Conservation (phyloP, 2,329 filamentous ascomycete species). For the Arthrinium phaeospermum region DNA sequence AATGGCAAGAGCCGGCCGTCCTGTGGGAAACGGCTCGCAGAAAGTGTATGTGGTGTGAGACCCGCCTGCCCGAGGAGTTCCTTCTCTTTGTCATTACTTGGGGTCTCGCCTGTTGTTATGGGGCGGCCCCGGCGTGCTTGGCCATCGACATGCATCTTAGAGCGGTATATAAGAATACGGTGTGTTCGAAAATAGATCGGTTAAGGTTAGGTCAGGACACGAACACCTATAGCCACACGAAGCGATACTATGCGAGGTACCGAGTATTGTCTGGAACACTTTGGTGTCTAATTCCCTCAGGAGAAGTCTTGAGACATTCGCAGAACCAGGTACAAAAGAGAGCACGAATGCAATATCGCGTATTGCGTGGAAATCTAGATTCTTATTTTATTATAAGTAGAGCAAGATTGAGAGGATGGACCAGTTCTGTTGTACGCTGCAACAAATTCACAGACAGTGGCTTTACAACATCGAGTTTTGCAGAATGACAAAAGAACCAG, state of each 20-base stretch:
- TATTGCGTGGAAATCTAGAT: not conserved
- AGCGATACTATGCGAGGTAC: not conserved
- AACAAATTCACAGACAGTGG: not conserved
- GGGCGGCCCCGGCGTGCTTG: not conserved
- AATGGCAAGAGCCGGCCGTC: slow-evolving; percentile 30
- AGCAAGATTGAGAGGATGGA: not conserved
- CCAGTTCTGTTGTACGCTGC: not conserved
- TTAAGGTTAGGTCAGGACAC: not conserved
- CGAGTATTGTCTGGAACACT: not conserved
- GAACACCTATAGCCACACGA: not conserved
- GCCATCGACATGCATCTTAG: not conserved
- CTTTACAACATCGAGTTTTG: not conserved
- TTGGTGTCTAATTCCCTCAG: not conserved
- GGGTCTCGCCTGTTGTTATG: not conserved
- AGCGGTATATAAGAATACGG: no score
- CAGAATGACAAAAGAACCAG: not conserved
- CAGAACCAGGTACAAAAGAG: not conserved
- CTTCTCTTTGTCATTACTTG: not conserved
- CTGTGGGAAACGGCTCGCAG: slow-evolving; percentile 51
- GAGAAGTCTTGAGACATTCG: not conserved
- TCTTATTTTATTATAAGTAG: not conserved
- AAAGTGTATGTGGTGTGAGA: slow-evolving; percentile 26
- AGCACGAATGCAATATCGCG: not conserved
- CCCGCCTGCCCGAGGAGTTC: not conserved
- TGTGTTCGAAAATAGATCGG: not conserved